Conservation (phyloP, 441 rosid genomes). For the Erysimum cheiri region DNA sequence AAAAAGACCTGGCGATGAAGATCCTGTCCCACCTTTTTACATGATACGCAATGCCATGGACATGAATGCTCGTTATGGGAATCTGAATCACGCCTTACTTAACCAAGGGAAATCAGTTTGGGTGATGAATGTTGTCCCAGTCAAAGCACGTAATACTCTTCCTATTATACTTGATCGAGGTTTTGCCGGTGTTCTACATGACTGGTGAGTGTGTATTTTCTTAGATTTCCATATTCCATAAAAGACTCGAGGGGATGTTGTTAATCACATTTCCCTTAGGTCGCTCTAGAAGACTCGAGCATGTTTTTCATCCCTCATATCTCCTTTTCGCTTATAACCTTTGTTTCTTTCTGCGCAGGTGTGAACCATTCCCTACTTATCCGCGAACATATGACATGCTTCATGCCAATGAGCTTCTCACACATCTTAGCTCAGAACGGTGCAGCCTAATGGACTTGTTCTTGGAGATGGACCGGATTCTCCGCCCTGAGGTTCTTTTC, state of each 20-base stretch:
- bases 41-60: slow-evolving; percentile 95
- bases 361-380: slow-evolving; percentile 93
- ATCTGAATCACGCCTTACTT: slow-evolving; percentile 70
- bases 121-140: slow-evolving; percentile 93
- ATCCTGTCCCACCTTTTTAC: slow-evolving; percentile 87
- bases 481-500: slow-evolving; percentile 78
- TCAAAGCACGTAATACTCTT: slow-evolving; percentile 67
- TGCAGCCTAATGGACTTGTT: slow-evolving; percentile 75
- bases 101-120: slow-evolving; percentile 80
- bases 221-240: background rate
- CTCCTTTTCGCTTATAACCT: background rate
- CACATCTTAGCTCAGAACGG: slow-evolving; percentile 62
- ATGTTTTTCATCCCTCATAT: background rate
- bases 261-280: background rate
- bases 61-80: slow-evolving; percentile 92
- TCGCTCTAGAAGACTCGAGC: background rate
- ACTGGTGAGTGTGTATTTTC: slow-evolving; percentile 61
- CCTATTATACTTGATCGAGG: slow-evolving; percentile 84
- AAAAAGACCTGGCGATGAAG: slow-evolving; percentile 96
- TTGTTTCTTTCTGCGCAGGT: slow-evolving; percentile 59
- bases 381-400: slow-evolving; percentile 95
- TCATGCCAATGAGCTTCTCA: slow-evolving; percentile 83
- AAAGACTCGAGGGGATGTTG: background rate
- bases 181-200: slow-evolving; percentile 78
- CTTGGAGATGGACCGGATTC: slow-evolving; percentile 88